A percentile compares a stretch with the other conserved stretches of the same genome.
Evolutionary conservation across 2,329 filamentous ascomycete genomes (phyloP).

Genomic region (Aspergillus jensenii): DNA sequence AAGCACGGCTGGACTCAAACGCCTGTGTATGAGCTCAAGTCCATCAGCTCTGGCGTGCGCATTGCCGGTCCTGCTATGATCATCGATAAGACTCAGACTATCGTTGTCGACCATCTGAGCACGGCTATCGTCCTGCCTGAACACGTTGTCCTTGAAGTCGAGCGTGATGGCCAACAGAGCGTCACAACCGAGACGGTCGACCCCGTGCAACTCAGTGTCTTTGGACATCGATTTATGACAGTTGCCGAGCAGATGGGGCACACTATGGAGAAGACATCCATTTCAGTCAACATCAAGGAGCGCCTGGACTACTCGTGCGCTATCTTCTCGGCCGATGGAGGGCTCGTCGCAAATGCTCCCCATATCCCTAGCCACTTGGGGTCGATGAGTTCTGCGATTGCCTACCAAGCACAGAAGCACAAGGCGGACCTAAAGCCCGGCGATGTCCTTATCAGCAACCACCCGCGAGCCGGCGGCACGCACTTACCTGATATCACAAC

Average conservation of each 20-base stretch:
- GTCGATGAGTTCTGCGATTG: conserved; percentile 81
- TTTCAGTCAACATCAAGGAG: conserved; percentile 76
- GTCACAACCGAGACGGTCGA: conserved; percentile 51
- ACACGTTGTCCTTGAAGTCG: conserved; percentile 41
- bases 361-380: conserved; percentile 80
- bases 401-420: conserved; percentile 69
- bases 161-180: conserved; percentile 7
- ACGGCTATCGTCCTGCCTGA: conserved; percentile 68
- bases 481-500: conserved; percentile 81
- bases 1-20: conserved; percentile 24
- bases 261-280: conserved; percentile 56
- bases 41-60: conserved; percentile 29
- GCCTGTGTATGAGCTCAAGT: conserved; percentile 28
- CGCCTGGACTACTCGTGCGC: conserved; percentile 81
- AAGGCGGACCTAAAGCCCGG: conserved; percentile 77
- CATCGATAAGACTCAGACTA: conserved; percentile 73
- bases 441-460: conserved; percentile 80
- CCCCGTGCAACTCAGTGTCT: conserved; percentile 57
- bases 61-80: conserved; percentile 73
- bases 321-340: conserved; percentile 73
- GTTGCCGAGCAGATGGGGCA: conserved; percentile 62
- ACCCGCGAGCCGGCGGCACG: conserved; percentile 80
- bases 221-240: conserved; percentile 59
- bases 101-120: conserved; percentile 79
- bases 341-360: conserved; percentile 67